Base-by-base conservation (phyloP, 768 basidiomycete species). In the Lenzites betulinus region DNA sequence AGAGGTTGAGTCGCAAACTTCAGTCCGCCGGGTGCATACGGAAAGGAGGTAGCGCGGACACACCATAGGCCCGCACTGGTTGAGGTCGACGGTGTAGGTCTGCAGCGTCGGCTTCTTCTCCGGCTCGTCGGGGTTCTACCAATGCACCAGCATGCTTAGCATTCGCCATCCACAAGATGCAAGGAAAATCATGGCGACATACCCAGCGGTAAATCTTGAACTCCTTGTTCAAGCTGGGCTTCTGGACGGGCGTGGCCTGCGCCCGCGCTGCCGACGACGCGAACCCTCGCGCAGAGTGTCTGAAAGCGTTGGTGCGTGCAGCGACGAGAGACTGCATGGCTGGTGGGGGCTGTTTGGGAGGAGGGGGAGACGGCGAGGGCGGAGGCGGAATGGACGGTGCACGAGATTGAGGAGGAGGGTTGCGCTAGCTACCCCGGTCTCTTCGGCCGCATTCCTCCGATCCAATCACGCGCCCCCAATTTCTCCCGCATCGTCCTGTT, bases 171-270 rank as follows among this genome's bases (percentile, higher is more conserved):
- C 9, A 25, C 12, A 30, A 18, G 38, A 38, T 46, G 25, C 54
- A 7, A 20, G 48, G 16, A 53, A 20, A 26, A n/a, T 42, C n/a
- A 26, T 28, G 18, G 15, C 26, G 23, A 79, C 85, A 62, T 59
- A 93, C 93, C 94, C 97, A 99, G 74, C 97, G 92, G 79, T 99
- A 99, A 66, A 99, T 95, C 83, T 95, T 92, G 83, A 99, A 98
- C 75, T 95, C 90, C 79, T 98, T 98, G 69, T 88, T 79, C 66
- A 90, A 71, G 18, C 84, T 83, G 0, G 86, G 84, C 73, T 90
- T 91, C 77, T 88, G 79, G 1, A 76, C 73, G 0, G 87, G 84
- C 2, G 83, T 81, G 23, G 82, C 75, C 67, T 73, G 74, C 5
- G 60, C 54, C 33, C 70, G 66, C 9, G 67, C 51, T 3, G 66